Evolutionary conservation across 768 basidiomycete species (phyloP).

Genomic region (Phanerodontia chrysosporium): DNA sequence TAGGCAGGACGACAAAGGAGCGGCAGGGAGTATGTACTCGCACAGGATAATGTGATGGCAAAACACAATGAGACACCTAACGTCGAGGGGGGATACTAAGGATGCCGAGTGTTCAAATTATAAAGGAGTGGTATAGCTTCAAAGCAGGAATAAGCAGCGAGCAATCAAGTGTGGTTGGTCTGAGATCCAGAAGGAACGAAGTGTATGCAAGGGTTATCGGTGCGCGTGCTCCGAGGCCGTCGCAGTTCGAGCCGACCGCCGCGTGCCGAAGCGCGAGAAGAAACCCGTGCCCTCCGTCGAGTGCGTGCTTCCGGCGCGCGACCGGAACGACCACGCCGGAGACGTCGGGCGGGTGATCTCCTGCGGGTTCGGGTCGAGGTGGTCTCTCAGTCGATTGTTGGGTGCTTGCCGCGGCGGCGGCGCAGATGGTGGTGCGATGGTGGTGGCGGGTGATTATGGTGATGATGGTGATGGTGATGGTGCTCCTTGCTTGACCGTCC

Average conservation of each 20-base stretch:
- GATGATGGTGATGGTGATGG: conserved; percentile 58
- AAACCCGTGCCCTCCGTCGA: conserved; percentile 53
- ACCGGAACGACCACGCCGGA: conserved; percentile 84
- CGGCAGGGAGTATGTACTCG: conserved; percentile 3
- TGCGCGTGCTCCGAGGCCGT: conserved; percentile 5
- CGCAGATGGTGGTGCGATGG: conserved; percentile 26
- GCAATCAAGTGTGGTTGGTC: neutral
- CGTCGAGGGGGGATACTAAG: neutral
- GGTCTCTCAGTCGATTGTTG: conserved; percentile 36
- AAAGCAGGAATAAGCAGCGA: conserved; percentile 5
- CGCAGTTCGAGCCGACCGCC: conserved; percentile 39
- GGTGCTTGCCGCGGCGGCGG: conserved; percentile 10
- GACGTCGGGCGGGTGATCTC: conserved; percentile 62
- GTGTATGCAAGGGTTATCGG: conserved; percentile 1
- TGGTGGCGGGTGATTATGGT: conserved; percentile 35
- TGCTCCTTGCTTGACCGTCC: conserved; percentile 54
- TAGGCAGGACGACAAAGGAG: neutral
- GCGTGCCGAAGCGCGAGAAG: conserved; percentile 76
- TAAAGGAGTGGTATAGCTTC: conserved; percentile 15
- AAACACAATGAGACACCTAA: neutral
- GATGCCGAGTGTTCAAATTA: conserved; percentile 6
- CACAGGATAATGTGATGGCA: conserved; percentile 4
- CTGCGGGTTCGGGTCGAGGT: conserved; percentile 45
- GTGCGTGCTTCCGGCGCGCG: conserved; percentile 73
- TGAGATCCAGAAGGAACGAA: conserved; percentile 1